Evolutionary conservation across 768 basidiomycete genomes (phyloP), one percentile per base, ranked within the genome.

Genomic region (Clitopilus hobsonii): DNA sequence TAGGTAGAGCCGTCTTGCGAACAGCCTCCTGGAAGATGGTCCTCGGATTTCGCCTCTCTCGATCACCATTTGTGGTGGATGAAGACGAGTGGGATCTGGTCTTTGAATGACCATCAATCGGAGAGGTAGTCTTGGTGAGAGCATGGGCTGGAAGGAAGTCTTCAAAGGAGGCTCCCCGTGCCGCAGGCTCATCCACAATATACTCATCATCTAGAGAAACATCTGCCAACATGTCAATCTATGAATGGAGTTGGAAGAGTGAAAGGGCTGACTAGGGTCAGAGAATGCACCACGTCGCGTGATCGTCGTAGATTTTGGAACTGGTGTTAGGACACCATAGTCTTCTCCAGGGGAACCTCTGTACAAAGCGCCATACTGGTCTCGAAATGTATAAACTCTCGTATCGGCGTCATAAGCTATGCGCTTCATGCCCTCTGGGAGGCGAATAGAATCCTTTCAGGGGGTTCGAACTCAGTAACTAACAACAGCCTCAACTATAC

Each of bases 351-450:
- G 74, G 24, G 70, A 70, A 25, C 76, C 73, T 48, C 71, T 62
- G 63, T 81, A 84, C 3, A 75, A 60, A 13, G 65, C 67, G 0
- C 81, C 82, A 3, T 72, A 61, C 2, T 58, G 57, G 54, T 84
- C 82, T 27, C 69, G 61, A 50, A 83, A 84, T 3, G 73, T 77
- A 55, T 83, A 84, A 13, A 70, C 66, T n/a, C 70, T 63, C 0
- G 76, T 73, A 53, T 84, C 83, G 0, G 79, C 72, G 57, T 85
- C 83, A 54, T 84, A 84, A 1, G 67, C 78, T 10, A 81, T 69
- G 5, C 83, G 72, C 51, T 69, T 72, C 61, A 83, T 69, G 25
- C 81, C 82, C 54, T 72, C 70, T 6, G 77, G 76, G 6, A 80
- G 68, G 38, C 74, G 74, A 30, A 56, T 53, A 5, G 67, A 29